Evolutionary conservation across 768 basidiomycete species (phyloP).

Genomic region (Cytidiella melzeri): DNA sequence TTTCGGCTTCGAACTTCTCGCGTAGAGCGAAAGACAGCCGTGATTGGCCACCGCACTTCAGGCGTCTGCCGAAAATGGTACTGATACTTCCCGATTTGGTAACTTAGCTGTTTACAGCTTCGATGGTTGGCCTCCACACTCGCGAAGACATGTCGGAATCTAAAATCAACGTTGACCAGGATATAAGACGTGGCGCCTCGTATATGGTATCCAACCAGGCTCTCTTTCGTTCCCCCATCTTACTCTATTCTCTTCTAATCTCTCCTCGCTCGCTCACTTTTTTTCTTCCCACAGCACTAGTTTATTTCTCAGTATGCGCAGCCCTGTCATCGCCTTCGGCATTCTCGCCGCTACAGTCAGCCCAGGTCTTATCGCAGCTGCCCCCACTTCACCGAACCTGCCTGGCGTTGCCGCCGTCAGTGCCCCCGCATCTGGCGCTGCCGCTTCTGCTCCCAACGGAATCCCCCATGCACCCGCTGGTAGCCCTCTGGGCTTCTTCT

Average conservation of each 20-base stretch:
- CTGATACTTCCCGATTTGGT: slow-evolving; percentile 2
- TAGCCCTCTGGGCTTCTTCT: neutral
- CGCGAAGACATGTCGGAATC: slow-evolving; percentile 22
- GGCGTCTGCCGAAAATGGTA: slow-evolving; percentile 3
- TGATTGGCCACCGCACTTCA: neutral
- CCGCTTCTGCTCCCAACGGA: neutral
- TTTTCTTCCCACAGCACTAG: slow-evolving; percentile 8
- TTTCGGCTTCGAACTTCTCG: too few relatives aligned
- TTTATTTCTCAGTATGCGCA: slow-evolving; percentile 24
- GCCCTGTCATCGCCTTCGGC: slow-evolving; percentile 27
- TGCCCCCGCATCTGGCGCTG: slow-evolving; percentile 1
- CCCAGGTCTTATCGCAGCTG: slow-evolving; percentile 22
- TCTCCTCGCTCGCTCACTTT: slow-evolving; percentile 12
- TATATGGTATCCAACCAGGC: slow-evolving; percentile 7
- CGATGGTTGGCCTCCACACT: slow-evolving; percentile 8
- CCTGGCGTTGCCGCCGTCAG: slow-evolving; percentile 10
- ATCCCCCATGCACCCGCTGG: neutral
- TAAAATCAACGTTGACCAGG: slow-evolving; percentile 11
- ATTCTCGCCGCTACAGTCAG: slow-evolving; percentile 26
- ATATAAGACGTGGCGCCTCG: slow-evolving; percentile 15
- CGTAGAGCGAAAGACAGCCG: too few relatives aligned
- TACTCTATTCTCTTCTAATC: slow-evolving; percentile 23
- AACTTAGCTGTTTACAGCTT: slow-evolving; percentile 2
- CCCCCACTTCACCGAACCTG: slow-evolving; percentile 21
- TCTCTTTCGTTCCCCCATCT: slow-evolving; percentile 16